Evolutionary conservation across 2,329 filamentous ascomycete genomes (phyloP).

Genomic region (Didymella segeticola): DNA sequence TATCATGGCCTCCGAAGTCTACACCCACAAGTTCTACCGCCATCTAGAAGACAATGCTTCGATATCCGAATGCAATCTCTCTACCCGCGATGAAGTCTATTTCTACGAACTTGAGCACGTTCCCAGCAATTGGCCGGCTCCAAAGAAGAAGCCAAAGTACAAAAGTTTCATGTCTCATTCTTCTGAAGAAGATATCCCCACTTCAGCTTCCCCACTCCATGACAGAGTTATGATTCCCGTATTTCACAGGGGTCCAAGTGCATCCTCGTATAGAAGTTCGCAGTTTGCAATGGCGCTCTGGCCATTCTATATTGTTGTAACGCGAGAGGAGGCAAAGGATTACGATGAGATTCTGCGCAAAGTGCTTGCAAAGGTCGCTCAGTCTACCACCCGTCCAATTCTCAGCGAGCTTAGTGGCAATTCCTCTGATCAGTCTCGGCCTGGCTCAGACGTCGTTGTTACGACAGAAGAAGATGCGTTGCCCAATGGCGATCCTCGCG

Average conservation of each 20-base stretch:
- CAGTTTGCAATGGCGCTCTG: slow-evolving; percentile 46
- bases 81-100: slow-evolving; percentile 66
- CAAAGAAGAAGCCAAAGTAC: slow-evolving; percentile 56
- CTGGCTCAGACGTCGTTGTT: slow-evolving; percentile 73
- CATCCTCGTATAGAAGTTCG: slow-evolving; percentile 40
- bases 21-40: slow-evolving; percentile 84
- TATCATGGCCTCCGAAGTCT: slow-evolving; percentile 83
- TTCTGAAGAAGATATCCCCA: slow-evolving; percentile 56
- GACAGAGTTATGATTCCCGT: slow-evolving; percentile 74
- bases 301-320: slow-evolving; percentile 78
- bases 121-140: slow-evolving; percentile 77
- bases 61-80: slow-evolving; percentile 75
- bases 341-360: slow-evolving; percentile 81
- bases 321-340: slow-evolving; percentile 71
- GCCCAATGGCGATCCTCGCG: slow-evolving; percentile 71
- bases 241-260: slow-evolving; percentile 63
- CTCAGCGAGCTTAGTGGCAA: slow-evolving; percentile 60
- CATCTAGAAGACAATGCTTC: slow-evolving; percentile 71
- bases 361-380: slow-evolving; percentile 75
- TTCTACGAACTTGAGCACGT: slow-evolving; percentile 79
- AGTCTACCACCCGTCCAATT: slow-evolving; percentile 74
- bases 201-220: slow-evolving; percentile 67
- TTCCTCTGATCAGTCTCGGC: slow-evolving; percentile 58
- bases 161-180: slow-evolving; percentile 56
- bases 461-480: slow-evolving; percentile 69